Base-by-base conservation (phyloP, 768 basidiomycete species). In the Russula dissimulans region DNA sequence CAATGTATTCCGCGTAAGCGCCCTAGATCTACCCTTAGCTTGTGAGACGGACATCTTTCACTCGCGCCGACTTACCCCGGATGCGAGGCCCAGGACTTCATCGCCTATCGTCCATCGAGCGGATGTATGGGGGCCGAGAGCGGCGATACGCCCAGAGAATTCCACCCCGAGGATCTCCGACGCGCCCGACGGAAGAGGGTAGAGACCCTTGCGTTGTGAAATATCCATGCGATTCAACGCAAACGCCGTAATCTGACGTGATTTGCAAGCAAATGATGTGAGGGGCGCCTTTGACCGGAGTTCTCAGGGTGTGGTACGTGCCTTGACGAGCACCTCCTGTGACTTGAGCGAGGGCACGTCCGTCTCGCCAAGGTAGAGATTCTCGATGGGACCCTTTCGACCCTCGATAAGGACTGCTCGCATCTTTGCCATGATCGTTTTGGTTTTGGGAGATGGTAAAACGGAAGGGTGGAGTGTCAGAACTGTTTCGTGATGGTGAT, bases 141-240 rank as follows among this genome's bases (percentile, higher is more conserved):
- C 71, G 18, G 69, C 69, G 18, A 83, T 67, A 6, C 76, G 77
- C 18, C 93, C 94, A 64, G 91, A 83, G 70, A 95, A 95, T 71
- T 95, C 94, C 46, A 93, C 88, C 4, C 94, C 92, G 9, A 95
- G 78, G 68, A 94, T 85, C 7, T 77, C 72, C 39, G 49, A 15
- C 7, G 49, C 80, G 44, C 85, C 87, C n/a, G 84, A 78, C 34
- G 92, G 91, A n/a, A 79, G 73, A 17, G 89, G 86, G 69, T 93
- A 93, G n/a, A 70, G 67, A 0, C 86, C 88, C 68, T 84, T 77
- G 6, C 87, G 81, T 70, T 91, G 92, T 6, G 65, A 54, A 56
- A 91, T 77, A 68, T 95, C 92, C 91, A 91, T 86, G 34, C 93
- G 80, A 72, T 95, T 95, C 60, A 95, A 72, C n/a, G 91, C 90